Conservation (phyloP, 148 eudicot species). For the Persicaria maculosa region DNA sequence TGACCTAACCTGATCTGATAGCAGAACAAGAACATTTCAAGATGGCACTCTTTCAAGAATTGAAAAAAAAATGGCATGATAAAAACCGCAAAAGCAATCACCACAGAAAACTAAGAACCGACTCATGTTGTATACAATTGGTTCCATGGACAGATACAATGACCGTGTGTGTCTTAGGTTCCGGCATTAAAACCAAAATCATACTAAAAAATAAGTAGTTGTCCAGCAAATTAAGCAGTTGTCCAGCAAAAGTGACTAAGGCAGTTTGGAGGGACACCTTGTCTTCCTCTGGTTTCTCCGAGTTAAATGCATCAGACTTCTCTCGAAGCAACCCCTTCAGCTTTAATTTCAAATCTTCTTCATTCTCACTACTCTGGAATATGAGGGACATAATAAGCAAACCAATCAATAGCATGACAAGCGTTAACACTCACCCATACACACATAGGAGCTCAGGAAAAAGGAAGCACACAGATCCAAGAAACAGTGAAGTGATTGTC, state of each 20-base stretch:
- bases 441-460: neutral
- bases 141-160: neutral
- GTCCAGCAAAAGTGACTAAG: neutral
- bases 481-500: neutral
- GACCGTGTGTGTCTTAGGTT: neutral
- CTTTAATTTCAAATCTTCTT: constrained; percentile 78
- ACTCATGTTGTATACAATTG: neutral
- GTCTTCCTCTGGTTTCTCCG: constrained; percentile 68
- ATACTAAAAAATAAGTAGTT: neutral
- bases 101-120: neutral
- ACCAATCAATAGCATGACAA: neutral
- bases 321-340: constrained; percentile 73
- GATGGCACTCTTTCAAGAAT: neutral
- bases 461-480: neutral
- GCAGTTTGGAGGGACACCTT: constrained; percentile 40
- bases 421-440: neutral
- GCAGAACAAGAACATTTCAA: neutral
- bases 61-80: neutral
- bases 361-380: constrained; percentile 58
- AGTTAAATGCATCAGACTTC: constrained; percentile 72
- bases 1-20: constrained; percentile 72
- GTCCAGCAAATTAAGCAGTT: neutral
- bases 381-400: neutral
- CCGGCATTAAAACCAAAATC: neutral
- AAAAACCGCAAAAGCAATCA: neutral